These are phyloP conservation scores for Crithidia bombi DNA, from an alignment of 208 protist species.

Conservation along the genomic window DNA sequence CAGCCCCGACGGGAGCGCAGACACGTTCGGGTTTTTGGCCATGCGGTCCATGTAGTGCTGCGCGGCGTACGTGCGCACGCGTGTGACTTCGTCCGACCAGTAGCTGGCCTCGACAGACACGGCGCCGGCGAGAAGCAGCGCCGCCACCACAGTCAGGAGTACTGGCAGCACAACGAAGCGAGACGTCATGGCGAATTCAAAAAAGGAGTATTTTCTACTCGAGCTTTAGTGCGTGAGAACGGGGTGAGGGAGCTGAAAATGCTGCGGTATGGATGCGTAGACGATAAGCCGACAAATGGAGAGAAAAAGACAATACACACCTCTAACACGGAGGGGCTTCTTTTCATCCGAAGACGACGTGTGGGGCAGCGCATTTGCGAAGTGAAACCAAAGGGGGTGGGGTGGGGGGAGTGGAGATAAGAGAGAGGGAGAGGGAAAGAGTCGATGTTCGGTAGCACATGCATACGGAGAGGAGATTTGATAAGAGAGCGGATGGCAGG, in stretches of 20 bases:
- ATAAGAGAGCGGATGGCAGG: too few relatives aligned
- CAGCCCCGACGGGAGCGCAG: constrained; percentile 76
- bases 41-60: constrained; percentile 55
- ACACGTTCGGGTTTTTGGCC: constrained; percentile 40
- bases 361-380: too few relatives aligned
- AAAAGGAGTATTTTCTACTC: not conserved
- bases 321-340: not conserved
- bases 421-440: too few relatives aligned
- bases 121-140: constrained; percentile 16
- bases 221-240: not conserved
- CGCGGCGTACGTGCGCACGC: constrained; percentile 47
- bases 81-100: constrained; percentile 52
- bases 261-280: too few relatives aligned
- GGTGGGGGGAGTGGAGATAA: not conserved
- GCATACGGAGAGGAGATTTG: too few relatives aligned
- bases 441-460: too few relatives aligned
- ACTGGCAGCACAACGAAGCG: constrained; percentile 3
- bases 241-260: too few relatives aligned
- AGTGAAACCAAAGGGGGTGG: too few relatives aligned
- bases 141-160: constrained; percentile 10
- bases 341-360: not conserved
- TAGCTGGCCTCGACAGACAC: constrained; percentile 32
- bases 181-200: not conserved
- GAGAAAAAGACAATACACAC: not conserved
- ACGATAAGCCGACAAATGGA: not conserved